Evolutionary conservation across 2,329 filamentous ascomycete genomes (phyloP).

Genomic region (Exophiala mesophila): DNA sequence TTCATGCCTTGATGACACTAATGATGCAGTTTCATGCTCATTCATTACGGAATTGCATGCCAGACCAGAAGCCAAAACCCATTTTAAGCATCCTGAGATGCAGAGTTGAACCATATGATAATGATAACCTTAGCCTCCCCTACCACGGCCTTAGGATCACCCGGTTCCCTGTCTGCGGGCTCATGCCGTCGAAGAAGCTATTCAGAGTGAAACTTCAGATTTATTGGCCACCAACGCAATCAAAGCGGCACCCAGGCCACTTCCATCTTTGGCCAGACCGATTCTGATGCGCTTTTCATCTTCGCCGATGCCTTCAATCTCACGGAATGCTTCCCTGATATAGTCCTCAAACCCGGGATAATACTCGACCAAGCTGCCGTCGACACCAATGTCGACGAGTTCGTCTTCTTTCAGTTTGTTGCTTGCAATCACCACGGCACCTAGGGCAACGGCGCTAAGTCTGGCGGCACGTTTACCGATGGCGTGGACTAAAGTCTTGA

Average conservation of each 20-base stretch:
- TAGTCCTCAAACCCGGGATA: constrained; percentile 89
- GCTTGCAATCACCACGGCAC: constrained; percentile 74
- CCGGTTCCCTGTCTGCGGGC: no score
- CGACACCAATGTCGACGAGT: constrained; percentile 85
- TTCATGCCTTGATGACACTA: no score
- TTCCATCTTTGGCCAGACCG: constrained; percentile 94
- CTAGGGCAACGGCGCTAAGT: constrained; percentile 81
- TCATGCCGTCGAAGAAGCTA: no score
- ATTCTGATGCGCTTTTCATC: constrained; percentile 87
- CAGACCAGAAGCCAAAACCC: no score
- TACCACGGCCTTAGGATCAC: no score
- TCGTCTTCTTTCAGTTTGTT: constrained; percentile 64
- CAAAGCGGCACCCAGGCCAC: constrained; percentile 87
- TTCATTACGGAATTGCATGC: no score
- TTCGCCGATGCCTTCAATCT: constrained; percentile 71
- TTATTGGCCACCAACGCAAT: constrained; percentile 75
- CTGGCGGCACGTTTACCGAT: constrained; percentile 85
- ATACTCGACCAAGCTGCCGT: constrained; percentile 90
- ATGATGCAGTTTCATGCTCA: no score
- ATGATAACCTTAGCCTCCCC: no score
- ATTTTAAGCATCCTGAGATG: no score
- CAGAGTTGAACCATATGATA: no score
- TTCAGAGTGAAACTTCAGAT: constrained; percentile 14
- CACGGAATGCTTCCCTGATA: constrained; percentile 74
- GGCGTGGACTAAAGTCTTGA: constrained; percentile 76